Base-by-base conservation (phyloP, 495 filamentous ascomycete genomes). In the Penicillium simplicissimum region DNA sequence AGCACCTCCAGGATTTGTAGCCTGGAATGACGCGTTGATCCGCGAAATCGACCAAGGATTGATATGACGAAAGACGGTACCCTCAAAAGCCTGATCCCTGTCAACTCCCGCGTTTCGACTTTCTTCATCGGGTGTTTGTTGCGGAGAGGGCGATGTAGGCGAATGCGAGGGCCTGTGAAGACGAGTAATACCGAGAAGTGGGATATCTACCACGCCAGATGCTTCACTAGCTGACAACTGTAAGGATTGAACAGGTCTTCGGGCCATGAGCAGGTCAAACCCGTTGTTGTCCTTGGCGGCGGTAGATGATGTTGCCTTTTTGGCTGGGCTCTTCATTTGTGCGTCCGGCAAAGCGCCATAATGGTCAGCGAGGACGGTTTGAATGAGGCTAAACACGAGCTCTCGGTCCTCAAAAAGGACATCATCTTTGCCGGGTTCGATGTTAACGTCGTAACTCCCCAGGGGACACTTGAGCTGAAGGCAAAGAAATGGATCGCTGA, bases 391-490 rank as follows among this genome's bases (percentile, higher is more conserved):
- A 4, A 89, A 25, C 4, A 96, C 57, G 3, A 63, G 4, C 0
- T 84, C 69, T 33, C 85, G 78, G 45, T 95, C 77, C 31, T 81
- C 77, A 67, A 98, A 96, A 0, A 96, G 56, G 2, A 97, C 84
- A 71, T 97, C 88, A 62, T 97, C 90, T 70, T 98, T 98, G 0
- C 88, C 84, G 0, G 93, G 93, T 67, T 98, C 93, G 55, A 98
- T 81, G 66, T 97, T 98, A 3, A 85, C 82, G 76, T 98, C 94
- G 62, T 98, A 97, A 52, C 81, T 88, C 14, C 83, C 85, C 5
- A 69, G 71, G 1, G 88, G 85, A 66, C 93, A 97, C 5, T 67
- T 67, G 7, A 98, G 84, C 57, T 92, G 87, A 45, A 98, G 65
- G 15, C 81, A 83, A 28, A 97, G 72, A 70, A 96, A 94, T 0